Evolutionary conservation across 164 flowering plant species (phyloP).

Genomic region (Kalanchoe fedtschenkoi): DNA sequence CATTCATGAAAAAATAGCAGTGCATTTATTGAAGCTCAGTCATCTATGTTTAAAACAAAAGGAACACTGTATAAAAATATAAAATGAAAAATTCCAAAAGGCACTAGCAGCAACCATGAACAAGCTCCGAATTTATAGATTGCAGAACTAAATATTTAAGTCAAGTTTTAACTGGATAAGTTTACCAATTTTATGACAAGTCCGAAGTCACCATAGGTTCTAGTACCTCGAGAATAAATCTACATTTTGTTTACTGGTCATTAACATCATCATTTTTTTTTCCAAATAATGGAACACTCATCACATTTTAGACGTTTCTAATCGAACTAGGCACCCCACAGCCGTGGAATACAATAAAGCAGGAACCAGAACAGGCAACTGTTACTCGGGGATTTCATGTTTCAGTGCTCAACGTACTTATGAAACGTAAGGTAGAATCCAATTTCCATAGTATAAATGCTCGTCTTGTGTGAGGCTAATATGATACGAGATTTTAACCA

Average conservation of each 20-base stretch:
- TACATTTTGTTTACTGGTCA: neutral
- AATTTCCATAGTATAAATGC: neutral
- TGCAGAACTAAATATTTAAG: neutral
- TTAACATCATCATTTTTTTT: neutral
- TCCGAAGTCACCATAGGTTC: neutral
- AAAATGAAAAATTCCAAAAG: neutral
- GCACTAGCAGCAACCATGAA: neutral
- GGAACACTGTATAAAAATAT: neutral
- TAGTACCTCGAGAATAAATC: neutral
- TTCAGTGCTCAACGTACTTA: neutral
- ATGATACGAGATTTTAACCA: neutral
- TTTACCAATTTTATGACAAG: neutral
- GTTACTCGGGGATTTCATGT: neutral
- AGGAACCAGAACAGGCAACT: neutral
- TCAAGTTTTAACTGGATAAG: neutral
- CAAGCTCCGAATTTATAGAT: neutral
- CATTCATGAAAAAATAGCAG: neutral
- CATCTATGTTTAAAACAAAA: too few species aligned
- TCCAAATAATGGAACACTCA: too few species aligned
- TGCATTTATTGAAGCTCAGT: neutral
- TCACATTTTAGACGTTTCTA: neutral
- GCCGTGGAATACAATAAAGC: neutral
- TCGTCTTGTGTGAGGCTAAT: neutral
- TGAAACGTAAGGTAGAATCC: neutral
- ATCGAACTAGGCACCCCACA: neutral